Conservation (phyloP, 78 protist genomes). For the Blattamonas nauphoetae region DNA sequence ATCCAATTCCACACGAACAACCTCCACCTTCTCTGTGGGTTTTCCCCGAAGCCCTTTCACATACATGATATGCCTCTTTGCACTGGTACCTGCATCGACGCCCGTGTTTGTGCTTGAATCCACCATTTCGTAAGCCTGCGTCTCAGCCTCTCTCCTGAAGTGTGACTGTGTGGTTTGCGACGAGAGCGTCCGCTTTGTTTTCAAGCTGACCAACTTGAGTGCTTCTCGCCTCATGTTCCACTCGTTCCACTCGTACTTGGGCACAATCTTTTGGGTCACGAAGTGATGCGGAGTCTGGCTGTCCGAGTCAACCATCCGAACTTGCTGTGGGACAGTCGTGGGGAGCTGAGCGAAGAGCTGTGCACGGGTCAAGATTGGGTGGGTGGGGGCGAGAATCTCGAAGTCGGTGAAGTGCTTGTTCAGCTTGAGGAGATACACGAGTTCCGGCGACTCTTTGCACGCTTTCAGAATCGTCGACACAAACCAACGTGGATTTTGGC, state of each 20-base stretch:
- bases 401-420: constrained; percentile 9
- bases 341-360: neutral
- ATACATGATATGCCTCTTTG: neutral
- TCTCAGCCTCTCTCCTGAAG: constrained; percentile 32
- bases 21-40: constrained; percentile 2
- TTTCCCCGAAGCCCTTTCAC: constrained; percentile 24
- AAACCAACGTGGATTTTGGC: neutral
- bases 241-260: constrained; percentile 34
- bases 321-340: neutral
- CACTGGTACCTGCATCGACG: neutral
- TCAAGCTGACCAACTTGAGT: neutral
- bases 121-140: neutral
- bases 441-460: neutral
- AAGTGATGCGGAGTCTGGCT: constrained; percentile 10
- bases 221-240: constrained; percentile 33
- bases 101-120: neutral
- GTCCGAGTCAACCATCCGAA: neutral
- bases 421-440: constrained; percentile 4
- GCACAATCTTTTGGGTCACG: neutral
- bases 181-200: constrained; percentile 9
- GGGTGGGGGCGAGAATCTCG: neutral
- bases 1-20: neutral
- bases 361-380: neutral
- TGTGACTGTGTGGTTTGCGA: constrained; percentile 18
- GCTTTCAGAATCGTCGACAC: neutral